Evolutionary conservation across 371 early-diverging fungal species (phyloP).

Genomic region (Rhizopus sp.): DNA sequence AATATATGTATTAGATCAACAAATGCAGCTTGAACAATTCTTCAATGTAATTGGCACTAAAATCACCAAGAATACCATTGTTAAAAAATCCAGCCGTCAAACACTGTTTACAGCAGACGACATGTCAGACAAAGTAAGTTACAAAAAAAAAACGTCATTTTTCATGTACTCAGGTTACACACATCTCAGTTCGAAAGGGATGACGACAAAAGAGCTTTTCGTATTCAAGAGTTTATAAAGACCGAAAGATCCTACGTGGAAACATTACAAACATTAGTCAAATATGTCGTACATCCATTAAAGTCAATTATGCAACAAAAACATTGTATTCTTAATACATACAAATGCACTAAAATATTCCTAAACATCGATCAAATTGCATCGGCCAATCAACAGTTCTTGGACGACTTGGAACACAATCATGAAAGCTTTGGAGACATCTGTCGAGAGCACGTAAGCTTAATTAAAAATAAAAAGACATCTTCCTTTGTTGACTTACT

Average conservation of each 20-base stretch:
- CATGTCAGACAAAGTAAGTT: not conserved
- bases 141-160: not conserved
- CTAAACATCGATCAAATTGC: slow-evolving; percentile 46
- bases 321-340: slow-evolving; percentile 37
- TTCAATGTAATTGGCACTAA: slow-evolving; percentile 20
- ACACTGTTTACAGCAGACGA: not conserved
- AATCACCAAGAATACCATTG: not conserved
- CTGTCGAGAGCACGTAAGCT: slow-evolving; percentile 47
- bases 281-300: slow-evolving; percentile 37
- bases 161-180: slow-evolving; percentile 1
- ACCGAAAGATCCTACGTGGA: slow-evolving; percentile 48
- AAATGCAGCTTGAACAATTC: slow-evolving; percentile 29
- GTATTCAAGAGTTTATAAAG: slow-evolving; percentile 42
- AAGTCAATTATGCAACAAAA: slow-evolving; percentile 21
- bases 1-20: slow-evolving; percentile 11
- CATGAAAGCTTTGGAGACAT: slow-evolving; percentile 35
- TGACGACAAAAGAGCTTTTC: slow-evolving; percentile 31
- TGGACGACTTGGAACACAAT: slow-evolving; percentile 26
- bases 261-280: slow-evolving; percentile 31
- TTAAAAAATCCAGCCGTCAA: not conserved
- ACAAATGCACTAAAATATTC: slow-evolving; percentile 44
- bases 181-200: slow-evolving; percentile 19
- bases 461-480: not conserved
- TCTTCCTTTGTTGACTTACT: not conserved
- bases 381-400: slow-evolving; percentile 33